Conservation (phyloP, 208 protist species). For the Crithidia sp. region DNA sequence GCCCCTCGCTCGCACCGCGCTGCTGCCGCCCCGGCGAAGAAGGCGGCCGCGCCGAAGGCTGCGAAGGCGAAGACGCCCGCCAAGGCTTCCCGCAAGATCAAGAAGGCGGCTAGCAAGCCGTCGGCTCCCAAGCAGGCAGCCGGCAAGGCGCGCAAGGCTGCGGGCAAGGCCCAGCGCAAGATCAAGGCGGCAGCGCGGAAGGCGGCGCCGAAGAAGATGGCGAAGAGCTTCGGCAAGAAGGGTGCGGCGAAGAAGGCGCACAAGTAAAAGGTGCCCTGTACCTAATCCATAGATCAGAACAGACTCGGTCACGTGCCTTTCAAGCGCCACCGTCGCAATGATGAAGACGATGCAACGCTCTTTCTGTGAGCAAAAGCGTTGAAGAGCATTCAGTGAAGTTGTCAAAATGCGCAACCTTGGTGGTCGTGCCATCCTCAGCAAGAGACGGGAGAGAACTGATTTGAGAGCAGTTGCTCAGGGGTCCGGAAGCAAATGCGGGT, state of each 20-base stretch:
- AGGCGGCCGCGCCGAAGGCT: slow-evolving; percentile 2
- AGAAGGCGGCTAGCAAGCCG: slow-evolving; percentile 2
- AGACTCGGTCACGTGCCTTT: neutral
- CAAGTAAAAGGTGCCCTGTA: neutral
- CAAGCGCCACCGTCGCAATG: too few relatives aligned
- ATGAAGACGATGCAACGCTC: too few relatives aligned
- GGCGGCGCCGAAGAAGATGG: slow-evolving; percentile 6
- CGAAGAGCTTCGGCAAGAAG: slow-evolving; percentile 9
- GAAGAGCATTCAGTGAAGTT: too few relatives aligned
- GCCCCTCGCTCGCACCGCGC: slow-evolving; percentile 28
- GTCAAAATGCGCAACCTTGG: too few relatives aligned
- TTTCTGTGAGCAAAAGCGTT: too few relatives aligned
- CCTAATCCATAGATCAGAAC: neutral
- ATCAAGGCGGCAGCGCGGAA: slow-evolving; percentile 5
- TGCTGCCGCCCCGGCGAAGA: slow-evolving; percentile 21
- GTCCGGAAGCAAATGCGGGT: too few relatives aligned
- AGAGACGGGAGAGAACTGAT: too few relatives aligned
- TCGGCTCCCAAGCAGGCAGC: slow-evolving; percentile 7
- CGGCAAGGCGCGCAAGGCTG: slow-evolving; percentile 10
- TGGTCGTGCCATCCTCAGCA: too few relatives aligned
- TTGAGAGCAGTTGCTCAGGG: too few relatives aligned
- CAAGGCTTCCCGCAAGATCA: slow-evolving; percentile 16
- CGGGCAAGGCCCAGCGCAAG: slow-evolving; percentile 6
- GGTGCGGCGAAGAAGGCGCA: slow-evolving; percentile 14
- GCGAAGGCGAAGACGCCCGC: slow-evolving; percentile 10